Conservation (phyloP, 306 rosid genomes). For the Malus fusca region DNA sequence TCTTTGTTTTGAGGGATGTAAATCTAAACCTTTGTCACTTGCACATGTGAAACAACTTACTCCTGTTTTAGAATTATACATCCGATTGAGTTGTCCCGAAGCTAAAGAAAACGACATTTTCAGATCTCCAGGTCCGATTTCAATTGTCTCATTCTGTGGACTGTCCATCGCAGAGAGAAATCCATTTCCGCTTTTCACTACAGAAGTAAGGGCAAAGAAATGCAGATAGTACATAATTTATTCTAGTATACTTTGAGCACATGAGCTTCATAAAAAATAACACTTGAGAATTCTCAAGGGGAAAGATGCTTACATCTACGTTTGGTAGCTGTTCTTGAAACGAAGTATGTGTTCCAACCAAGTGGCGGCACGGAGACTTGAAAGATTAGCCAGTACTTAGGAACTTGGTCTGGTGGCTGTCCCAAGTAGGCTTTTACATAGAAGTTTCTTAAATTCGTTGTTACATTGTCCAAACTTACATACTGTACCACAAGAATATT, state of each 20-base stretch:
- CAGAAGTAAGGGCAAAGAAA: neutral
- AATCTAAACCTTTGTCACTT: neutral
- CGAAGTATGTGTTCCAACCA: constrained; percentile 85
- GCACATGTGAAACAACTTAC: constrained; percentile 40
- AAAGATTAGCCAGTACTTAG: constrained; percentile 75
- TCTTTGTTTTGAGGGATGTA: neutral
- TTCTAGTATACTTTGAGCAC: neutral
- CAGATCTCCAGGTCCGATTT: constrained; percentile 69
- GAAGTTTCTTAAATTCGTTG: constrained; percentile 44
- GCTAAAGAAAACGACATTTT: constrained; percentile 69
- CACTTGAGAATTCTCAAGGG: neutral
- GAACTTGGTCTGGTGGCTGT: constrained; percentile 32
- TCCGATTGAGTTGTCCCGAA: constrained; percentile 74
- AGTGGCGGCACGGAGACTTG: constrained; percentile 72
- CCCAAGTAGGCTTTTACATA: constrained; percentile 71
- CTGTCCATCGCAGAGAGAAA: constrained; percentile 9
- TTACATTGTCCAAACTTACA: constrained; percentile 46
- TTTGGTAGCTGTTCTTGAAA: constrained; percentile 36
- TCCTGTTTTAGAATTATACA: constrained; percentile 57
- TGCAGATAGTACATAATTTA: neutral
- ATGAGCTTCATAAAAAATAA: neutral
- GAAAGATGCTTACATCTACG: constrained; percentile 16
- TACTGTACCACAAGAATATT: constrained; percentile 46
- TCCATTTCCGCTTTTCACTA: constrained; percentile 17
- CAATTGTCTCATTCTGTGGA: constrained; percentile 33